Base-by-base conservation (phyloP, 2,329 filamentous ascomycete species). In the Escovopsis weberi region DNA sequence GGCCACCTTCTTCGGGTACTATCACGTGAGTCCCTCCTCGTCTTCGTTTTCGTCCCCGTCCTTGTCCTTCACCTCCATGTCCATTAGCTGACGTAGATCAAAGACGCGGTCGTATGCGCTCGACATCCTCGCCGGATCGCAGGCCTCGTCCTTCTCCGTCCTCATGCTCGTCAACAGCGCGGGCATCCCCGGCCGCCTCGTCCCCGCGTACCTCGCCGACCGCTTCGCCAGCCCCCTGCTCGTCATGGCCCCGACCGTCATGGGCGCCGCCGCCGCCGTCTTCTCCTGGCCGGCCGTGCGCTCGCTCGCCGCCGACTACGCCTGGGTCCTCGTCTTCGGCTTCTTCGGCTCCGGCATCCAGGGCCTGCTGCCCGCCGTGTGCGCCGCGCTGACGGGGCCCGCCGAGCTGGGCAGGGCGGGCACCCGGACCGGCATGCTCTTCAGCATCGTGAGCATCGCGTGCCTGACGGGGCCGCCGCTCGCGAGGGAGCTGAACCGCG, bases 281-380 rank as follows among this genome's bases (percentile, higher is more conserved):
- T 61, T 56, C 26, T 66, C 64, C 23, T 82, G 78, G 78, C 65
- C 69, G 0, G 68, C 66, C 0, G 70, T 81, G 0, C 43, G 49
- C 4, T 51, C 47, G 5, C 47, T 59, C 0, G 41, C 51, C 0
- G 56, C 49, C 1, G 51, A 51, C 19, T 83, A 82, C 51, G 66
- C 64, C 1, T 85, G 82, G 68, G 63, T 73, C 0, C 61, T 68
- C 0, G 65, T 80, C 43, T 83, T 81, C 52, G 82, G 82, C 1
- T 64, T 83, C 39, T 70, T 70, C 2, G 75, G 70, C 0, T 78
- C 77, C 0, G 76, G 68, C 0, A 72, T 84, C 38, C 80, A 84
- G 58, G 70, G 70, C 6, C 55, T 85, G 10, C 83, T 84, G 50
- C 80, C 81, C 0, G 75, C 78, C 0, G 56, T 58, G 6, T 48